Base-by-base conservation (phyloP, 192 early-diverging fungal genomes). In the Coemansia sp. region DNA sequence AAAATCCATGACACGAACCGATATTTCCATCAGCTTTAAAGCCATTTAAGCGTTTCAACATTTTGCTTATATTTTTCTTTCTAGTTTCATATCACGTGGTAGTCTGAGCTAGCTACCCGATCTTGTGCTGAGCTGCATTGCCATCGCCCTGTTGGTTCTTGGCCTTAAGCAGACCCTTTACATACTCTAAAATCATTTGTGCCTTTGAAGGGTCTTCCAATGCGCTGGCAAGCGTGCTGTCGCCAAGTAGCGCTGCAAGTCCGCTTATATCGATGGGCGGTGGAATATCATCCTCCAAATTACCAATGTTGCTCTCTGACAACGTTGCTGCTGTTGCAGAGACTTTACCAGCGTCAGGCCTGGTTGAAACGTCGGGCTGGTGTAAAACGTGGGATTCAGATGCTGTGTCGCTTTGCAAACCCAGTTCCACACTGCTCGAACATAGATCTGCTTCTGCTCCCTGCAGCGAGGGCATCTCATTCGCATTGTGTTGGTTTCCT, bases 241-340 rank as follows among this genome's bases (percentile, higher is more conserved):
- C 81, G 7, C 70, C 81, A 6, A 84, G 67, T 11, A 84, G 62
- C 45, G 67, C 63, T 41, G 71, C 70, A n/a, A 84, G 55, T 8
- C 81, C 81, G 43, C 81, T 84, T 5, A 70, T 78, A 45, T 84
- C 81, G 37, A 84, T 79, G 1, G 81, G 69, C 19, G 67, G 58
- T 5, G 71, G 70, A n/a, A 84, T 78, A 7, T 75, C 78, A 20
- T 72, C 68, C 6, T 68, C 71, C 7, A 45, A 9, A 45, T 58
- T 58, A 61, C 65, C 63, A 46, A 12, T 43, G 41, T 16, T 44
- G 38, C 57, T 39, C 6, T 39, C 25, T 25, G 42, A 13, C 37
- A 40, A n/a, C 57, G 13, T 59, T n/a, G 16, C 7, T 38, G 54
- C 16, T 37, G 25, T 41, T 8, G 13, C 49, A 12, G 39, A 13